phyloP scores from a whole-genome alignment of 208 protist genomes.

The Crithidia fasciculata region DNA sequence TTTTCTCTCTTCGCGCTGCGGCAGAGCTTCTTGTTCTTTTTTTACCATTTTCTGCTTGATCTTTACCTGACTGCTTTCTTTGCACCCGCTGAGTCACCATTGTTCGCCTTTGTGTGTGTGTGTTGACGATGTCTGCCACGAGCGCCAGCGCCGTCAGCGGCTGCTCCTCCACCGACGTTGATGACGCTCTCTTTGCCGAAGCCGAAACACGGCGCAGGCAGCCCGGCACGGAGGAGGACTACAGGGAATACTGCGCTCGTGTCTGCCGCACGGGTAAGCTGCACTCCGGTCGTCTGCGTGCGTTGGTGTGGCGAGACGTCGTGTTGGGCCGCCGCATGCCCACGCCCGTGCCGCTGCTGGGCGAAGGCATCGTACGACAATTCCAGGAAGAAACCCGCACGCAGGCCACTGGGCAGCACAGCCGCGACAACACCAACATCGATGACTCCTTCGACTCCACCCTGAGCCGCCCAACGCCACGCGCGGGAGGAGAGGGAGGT shows the following conservation, averaged over 20 bases:
- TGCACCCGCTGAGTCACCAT: no score
- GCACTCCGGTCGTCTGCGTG: slow-evolving; percentile 44
- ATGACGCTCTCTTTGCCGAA: slow-evolving; percentile 18
- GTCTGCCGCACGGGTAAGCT: slow-evolving; percentile 44
- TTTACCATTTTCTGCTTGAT: neutral
- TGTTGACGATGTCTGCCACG: neutral
- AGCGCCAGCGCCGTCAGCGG: neutral
- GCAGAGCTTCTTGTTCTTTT: neutral
- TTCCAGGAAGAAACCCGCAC: slow-evolving; percentile 24
- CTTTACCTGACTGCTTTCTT: neutral
- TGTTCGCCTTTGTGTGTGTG: no score
- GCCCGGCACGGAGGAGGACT: slow-evolving; percentile 29
- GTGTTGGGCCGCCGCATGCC: slow-evolving; percentile 36
- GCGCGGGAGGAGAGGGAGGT: neutral
- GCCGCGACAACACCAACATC: slow-evolving; percentile 21
- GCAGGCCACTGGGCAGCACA: slow-evolving; percentile 15
- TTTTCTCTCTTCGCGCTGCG: neutral
- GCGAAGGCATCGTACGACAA: slow-evolving; percentile 41
- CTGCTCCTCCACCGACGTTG: slow-evolving; percentile 10
- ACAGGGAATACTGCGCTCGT: slow-evolving; percentile 39
- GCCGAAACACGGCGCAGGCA: slow-evolving; percentile 20
- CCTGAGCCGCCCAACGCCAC: slow-evolving; percentile 4
- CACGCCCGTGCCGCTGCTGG: slow-evolving; percentile 43
- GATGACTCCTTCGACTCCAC: slow-evolving; percentile 20
- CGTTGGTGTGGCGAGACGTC: slow-evolving; percentile 60